phyloP scores from a whole-genome alignment of 2,329 filamentous ascomycete species.

The Clonostachys rosea region DNA sequence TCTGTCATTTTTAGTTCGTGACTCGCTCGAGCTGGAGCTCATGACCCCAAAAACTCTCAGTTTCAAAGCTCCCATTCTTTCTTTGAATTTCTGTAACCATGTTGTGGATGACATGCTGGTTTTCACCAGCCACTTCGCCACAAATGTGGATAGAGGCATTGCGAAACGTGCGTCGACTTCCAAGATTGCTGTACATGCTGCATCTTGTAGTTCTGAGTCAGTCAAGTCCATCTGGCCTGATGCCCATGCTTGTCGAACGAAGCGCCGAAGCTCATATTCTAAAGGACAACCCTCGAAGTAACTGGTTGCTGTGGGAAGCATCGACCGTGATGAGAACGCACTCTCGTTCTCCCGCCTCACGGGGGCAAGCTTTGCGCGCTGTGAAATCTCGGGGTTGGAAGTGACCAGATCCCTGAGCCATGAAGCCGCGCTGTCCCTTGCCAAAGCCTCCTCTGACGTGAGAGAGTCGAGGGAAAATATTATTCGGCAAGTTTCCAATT shows the following conservation, averaged over 20 bases:
- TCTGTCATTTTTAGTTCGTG: too few species aligned
- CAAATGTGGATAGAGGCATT: constrained; percentile 38
- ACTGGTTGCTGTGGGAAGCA: constrained; percentile 42
- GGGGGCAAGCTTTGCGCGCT: constrained; percentile 41
- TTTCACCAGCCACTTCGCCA: constrained; percentile 53
- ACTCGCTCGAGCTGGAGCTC: too few species aligned
- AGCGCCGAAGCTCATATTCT: constrained; percentile 49
- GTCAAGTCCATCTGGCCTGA: constrained; percentile 54
- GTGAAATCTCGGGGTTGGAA: constrained; percentile 33
- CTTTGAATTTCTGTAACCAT: constrained; percentile 53
- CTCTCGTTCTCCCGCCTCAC: constrained; percentile 39
- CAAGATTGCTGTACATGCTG: constrained; percentile 53
- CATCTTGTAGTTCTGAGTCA: constrained; percentile 54
- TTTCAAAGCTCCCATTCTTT: constrained; percentile 20
- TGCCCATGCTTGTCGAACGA: constrained; percentile 38
- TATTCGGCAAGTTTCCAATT: constrained; percentile 54
- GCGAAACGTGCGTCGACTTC: constrained; percentile 46
- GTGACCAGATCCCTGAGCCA: constrained; percentile 59
- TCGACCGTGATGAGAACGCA: constrained; percentile 41
- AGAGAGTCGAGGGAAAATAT: constrained; percentile 33
- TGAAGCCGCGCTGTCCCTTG: constrained; percentile 29
- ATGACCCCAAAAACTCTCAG: too few species aligned
- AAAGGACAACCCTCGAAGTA: constrained; percentile 53
- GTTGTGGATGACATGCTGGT: constrained; percentile 39
- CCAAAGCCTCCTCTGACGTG: constrained; percentile 35